A percentile compares a stretch with the other conserved stretches of the same genome.
Conservation (phyloP, 805 yeast genomes). For the Vanderwaltozyma verrucispora region DNA sequence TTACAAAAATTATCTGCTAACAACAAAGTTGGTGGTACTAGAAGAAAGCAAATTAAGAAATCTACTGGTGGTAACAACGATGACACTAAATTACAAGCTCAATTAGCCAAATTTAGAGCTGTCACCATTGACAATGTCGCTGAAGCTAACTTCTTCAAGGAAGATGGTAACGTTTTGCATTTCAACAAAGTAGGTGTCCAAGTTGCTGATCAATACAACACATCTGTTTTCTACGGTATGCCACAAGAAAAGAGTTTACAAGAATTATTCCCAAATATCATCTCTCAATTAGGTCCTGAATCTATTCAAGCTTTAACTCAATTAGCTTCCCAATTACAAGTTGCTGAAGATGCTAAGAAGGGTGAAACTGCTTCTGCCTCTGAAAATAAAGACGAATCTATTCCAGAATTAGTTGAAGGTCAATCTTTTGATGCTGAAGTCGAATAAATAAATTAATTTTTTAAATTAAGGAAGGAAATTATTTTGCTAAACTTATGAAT, state of each 20-base stretch:
- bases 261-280: slow-evolving; percentile 87
- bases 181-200: slow-evolving; percentile 95
- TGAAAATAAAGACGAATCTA: slow-evolving; percentile 51
- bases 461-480: too few species aligned
- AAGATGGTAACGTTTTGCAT: slow-evolving; percentile 91
- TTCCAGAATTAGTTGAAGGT: slow-evolving; percentile 41
- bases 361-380: slow-evolving; percentile 39
- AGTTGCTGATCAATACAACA: slow-evolving; percentile 81
- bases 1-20: slow-evolving; percentile 68
- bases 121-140: slow-evolving; percentile 82
- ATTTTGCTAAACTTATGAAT: too few species aligned
- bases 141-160: slow-evolving; percentile 96
- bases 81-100: slow-evolving; percentile 83
- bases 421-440: slow-evolving; percentile 32
- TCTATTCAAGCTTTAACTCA: slow-evolving; percentile 80
- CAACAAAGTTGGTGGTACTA: slow-evolving; percentile 74
- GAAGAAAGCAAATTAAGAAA: slow-evolving; percentile 84
- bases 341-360: slow-evolving; percentile 38
- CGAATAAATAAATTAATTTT: slow-evolving; percentile 13
- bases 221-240: slow-evolving; percentile 90
- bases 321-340: slow-evolving; percentile 82
- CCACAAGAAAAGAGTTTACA: slow-evolving; percentile 88
- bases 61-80: slow-evolving; percentile 57
- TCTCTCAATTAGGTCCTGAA: slow-evolving; percentile 94
- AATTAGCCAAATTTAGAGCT: slow-evolving; percentile 82